Evolutionary conservation across 1,284 basidiomycete species (phyloP).

Genomic region (Inonotus hispidus): DNA sequence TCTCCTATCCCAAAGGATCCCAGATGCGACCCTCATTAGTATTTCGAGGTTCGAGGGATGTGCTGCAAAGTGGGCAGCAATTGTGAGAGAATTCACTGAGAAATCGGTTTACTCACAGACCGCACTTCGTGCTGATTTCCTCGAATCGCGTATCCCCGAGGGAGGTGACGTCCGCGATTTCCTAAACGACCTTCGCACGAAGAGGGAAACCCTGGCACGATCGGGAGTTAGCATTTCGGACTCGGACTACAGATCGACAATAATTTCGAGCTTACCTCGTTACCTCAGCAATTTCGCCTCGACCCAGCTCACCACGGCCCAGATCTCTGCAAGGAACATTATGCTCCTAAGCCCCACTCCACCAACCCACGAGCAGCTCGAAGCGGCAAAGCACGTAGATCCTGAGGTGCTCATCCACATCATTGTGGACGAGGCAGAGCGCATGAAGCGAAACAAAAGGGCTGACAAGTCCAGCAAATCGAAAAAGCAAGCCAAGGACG

Average conservation of each 20-base stretch:
- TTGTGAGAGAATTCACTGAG: constrained; percentile 30
- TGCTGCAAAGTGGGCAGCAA: no score
- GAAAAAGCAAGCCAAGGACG: not conserved
- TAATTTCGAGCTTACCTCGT: constrained; percentile 30
- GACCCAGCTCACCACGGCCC: constrained; percentile 23
- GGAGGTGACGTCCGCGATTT: constrained; percentile 29
- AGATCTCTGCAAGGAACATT: constrained; percentile 3
- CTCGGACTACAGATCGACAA: constrained; percentile 22
- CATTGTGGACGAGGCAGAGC: constrained; percentile 28
- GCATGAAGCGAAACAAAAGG: not conserved
- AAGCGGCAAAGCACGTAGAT: constrained; percentile 17
- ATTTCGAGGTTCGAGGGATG: constrained; percentile 20
- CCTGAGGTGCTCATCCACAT: constrained; percentile 25
- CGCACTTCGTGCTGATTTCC: constrained; percentile 27
- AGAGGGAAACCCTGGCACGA: not conserved
- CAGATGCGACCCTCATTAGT: constrained; percentile 26
- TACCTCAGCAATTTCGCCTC: constrained; percentile 29
- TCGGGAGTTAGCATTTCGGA: not conserved
- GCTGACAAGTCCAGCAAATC: constrained; percentile 8
- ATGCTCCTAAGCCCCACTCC: not conserved
- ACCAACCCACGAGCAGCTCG: not conserved
- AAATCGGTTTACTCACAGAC: constrained; percentile 31
- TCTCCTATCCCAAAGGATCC: constrained; percentile 27
- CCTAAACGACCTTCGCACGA: constrained; percentile 16
- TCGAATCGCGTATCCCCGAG: constrained; percentile 25